Percentiles rank a stretch among this genome's conserved stretches.
Conservation (phyloP, 768 basidiomycete species). For the Tricholoma bakamatsutake region DNA sequence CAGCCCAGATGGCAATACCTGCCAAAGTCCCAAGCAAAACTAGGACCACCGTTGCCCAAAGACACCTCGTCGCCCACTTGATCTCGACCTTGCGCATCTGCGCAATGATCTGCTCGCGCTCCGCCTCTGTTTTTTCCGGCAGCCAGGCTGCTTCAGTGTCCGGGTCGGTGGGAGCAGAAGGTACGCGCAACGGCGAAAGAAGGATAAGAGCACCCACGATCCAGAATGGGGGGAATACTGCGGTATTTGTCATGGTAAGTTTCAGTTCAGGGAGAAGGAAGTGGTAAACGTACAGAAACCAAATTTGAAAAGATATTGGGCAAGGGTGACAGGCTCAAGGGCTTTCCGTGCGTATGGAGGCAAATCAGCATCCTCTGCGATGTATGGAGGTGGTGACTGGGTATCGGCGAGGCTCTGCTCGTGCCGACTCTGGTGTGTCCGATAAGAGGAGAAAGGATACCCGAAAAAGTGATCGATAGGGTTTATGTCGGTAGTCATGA, state of each 20-base stretch:
- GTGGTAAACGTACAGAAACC: slow-evolving; percentile 45
- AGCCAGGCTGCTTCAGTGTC: slow-evolving; percentile 39
- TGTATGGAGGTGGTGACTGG: slow-evolving; percentile 36
- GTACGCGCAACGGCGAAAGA: slow-evolving; percentile 44
- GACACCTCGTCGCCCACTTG: slow-evolving; percentile 54
- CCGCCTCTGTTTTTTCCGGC: slow-evolving; percentile 48
- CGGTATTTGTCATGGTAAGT: slow-evolving; percentile 1
- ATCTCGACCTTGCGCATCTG: slow-evolving; percentile 42
- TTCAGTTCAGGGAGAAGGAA: not conserved
- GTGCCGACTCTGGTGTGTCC: slow-evolving; percentile 36
- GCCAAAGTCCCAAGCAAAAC: slow-evolving; percentile 28
- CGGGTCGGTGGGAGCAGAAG: slow-evolving; percentile 18
- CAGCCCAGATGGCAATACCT: slow-evolving; percentile 29
- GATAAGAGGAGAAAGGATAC: slow-evolving; percentile 27
- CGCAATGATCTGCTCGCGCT: slow-evolving; percentile 39
- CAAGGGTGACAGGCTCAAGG: slow-evolving; percentile 47
- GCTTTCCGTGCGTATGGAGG: slow-evolving; percentile 33
- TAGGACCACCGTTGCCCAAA: slow-evolving; percentile 46
- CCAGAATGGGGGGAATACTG: slow-evolving; percentile 64
- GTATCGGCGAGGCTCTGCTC: slow-evolving; percentile 28
- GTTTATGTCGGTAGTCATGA: slow-evolving; percentile 10
- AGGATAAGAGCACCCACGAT: slow-evolving; percentile 52
- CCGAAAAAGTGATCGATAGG: slow-evolving; percentile 31
- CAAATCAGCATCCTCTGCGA: slow-evolving; percentile 25
- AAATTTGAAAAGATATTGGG: slow-evolving; percentile 57